These are phyloP conservation scores for Metarhizium album DNA, from an alignment of 2,329 filamentous ascomycete genomes.

Conservation along the genomic window DNA sequence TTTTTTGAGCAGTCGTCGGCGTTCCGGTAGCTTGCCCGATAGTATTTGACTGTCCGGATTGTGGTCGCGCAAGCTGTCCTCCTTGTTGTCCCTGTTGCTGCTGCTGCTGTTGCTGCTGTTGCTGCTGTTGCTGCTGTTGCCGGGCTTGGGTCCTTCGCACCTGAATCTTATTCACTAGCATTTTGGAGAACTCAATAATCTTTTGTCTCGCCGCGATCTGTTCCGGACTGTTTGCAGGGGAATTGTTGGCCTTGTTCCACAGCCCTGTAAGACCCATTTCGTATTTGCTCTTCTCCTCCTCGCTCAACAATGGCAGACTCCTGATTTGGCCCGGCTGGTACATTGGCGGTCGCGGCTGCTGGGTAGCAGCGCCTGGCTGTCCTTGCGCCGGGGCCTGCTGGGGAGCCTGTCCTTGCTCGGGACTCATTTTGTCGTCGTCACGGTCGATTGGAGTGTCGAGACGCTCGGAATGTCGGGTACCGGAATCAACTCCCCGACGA, in stretches of 20 bases:
- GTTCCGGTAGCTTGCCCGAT: slow-evolving; percentile 9
- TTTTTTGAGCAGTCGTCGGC: slow-evolving; percentile 10
- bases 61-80: slow-evolving; percentile 14
- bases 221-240: slow-evolving; percentile 34
- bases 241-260: slow-evolving; percentile 41
- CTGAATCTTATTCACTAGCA: slow-evolving; percentile 42
- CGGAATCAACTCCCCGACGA: not conserved
- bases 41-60: slow-evolving; percentile 8
- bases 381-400: slow-evolving; percentile 12
- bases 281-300: slow-evolving; percentile 48
- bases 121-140: slow-evolving; percentile 17
- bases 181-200: slow-evolving; percentile 49
- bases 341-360: slow-evolving; percentile 26
- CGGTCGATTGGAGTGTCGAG: not conserved
- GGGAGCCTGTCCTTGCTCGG: slow-evolving; percentile 13
- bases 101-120: slow-evolving; percentile 21
- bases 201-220: slow-evolving; percentile 44
- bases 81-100: slow-evolving; percentile 12
- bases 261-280: slow-evolving; percentile 43
- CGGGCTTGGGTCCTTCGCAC: slow-evolving; percentile 25
- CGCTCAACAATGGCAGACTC: slow-evolving; percentile 35
- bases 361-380: slow-evolving; percentile 14
- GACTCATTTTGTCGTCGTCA: slow-evolving; percentile 13
- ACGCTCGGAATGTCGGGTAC: not conserved
- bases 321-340: slow-evolving; percentile 43